Evolutionary conservation across 345 rosid genomes (phyloP).

Genomic region (Kandelia obovata): DNA sequence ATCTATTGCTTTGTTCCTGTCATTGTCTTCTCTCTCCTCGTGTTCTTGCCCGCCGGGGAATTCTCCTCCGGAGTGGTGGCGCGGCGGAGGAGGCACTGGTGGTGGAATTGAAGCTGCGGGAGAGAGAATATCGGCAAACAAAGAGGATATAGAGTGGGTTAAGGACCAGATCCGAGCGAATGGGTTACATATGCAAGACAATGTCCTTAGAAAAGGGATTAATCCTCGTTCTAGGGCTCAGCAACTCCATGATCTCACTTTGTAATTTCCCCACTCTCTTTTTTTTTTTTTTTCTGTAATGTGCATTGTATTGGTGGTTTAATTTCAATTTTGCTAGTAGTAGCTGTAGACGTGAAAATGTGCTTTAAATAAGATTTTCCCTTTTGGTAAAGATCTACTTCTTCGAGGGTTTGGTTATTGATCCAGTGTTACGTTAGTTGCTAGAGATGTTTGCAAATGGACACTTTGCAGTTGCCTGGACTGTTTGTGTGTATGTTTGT

Average conservation of each 20-base stretch:
- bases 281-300: not conserved
- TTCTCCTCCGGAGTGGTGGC: not conserved
- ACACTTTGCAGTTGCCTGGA: not conserved
- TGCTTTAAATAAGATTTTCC: not conserved
- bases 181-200: slow-evolving; percentile 87
- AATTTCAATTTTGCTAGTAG: not conserved
- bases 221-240: slow-evolving; percentile 93
- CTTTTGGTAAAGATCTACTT: not conserved
- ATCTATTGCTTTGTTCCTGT: slow-evolving; percentile 63
- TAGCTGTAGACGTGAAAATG: not conserved
- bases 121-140: slow-evolving; percentile 43
- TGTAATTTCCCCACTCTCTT: slow-evolving; percentile 38
- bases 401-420: not conserved
- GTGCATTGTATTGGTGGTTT: not conserved
- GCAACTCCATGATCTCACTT: slow-evolving; percentile 77
- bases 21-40: slow-evolving; percentile 68
- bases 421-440: not conserved
- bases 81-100: not conserved
- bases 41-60: slow-evolving; percentile 51
- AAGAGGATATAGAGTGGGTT: slow-evolving; percentile 77
- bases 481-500: too few species aligned
- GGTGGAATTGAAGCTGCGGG: slow-evolving; percentile 9
- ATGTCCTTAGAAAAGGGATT: slow-evolving; percentile 89
- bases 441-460: not conserved
- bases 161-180: slow-evolving; percentile 77